Evolutionary conservation across 2,329 filamentous ascomycete species (phyloP), one percentile per base, ranked within the genome.

Genomic region (Ceratocystis diversiconidia): DNA sequence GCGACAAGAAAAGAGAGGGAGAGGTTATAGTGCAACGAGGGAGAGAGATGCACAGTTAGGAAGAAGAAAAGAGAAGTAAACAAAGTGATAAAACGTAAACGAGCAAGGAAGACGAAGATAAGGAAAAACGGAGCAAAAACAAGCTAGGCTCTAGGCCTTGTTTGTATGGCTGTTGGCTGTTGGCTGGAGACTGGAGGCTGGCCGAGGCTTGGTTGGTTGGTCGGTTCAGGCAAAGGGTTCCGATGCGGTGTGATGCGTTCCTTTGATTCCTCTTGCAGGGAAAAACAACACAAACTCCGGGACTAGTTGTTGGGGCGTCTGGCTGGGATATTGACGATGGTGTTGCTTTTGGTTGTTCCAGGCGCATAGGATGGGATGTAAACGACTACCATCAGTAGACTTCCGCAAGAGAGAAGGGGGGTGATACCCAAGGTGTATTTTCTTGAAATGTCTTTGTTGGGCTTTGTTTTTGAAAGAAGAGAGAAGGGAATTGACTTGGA

Each of bases 231-330:
- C 28, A 36, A 19, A 59, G 12, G 30, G 12, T 59, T 59, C 55
- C 55, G 55, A 59, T 59, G 55, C 55, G 55, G 28, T 59, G 55
- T 59, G 55, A 32, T 59, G 55, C 25, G 55, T 19, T 59, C 55
- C 55, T 59, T 59, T 59, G 55, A 59, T 36, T 59, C 55, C 55
- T 59, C 6, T 59, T 25, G 55, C 55, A 59, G n/a, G 55, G 15
- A 55, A 25, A 55, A 25, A 48, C 17, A 48, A n/a, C 32, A 48
- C 44, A 50, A n/a, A 36, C 55, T 10, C 55, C 28, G 55, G 55
- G 28, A 25, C 55, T 30, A 6, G 28, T 19, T 3, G 8, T 59
- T 8, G n/a, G 55, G 28, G 25, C 25, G 55, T 2, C 28, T 59
- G 55, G 28, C 17, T 59, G 30, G 28, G 22, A 59, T 59, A 28